Evolutionary conservation across 2,329 filamentous ascomycete species (phyloP), one percentile per base, ranked within the genome.

Genomic region (Penicillium sp.): DNA sequence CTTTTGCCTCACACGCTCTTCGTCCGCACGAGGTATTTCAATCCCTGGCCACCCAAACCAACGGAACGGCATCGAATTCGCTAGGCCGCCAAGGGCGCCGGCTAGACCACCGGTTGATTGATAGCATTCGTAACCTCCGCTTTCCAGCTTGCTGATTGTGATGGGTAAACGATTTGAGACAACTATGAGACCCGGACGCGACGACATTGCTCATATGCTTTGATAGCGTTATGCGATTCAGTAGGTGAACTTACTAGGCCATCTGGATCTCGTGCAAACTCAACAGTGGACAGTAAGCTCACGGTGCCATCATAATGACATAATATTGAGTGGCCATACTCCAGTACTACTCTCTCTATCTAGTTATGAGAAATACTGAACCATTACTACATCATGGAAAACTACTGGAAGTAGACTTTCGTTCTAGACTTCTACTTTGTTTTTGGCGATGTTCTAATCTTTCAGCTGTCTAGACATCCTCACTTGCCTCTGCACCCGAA

Each of bases 31-130:
- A n/a, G 16, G 10, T n/a, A 38, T 38, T 13, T 20, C 35, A 11
- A 38, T 9, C 17, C 35, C 35, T 30, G 35, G 35, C 35, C 35
- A 38, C 31, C 35, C 35, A 23, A 38, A 23, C 26, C 35, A 38
- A 30, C 25, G 13, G 20, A 36, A 29, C 15, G 25, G 34, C 34
- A 36, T 29, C 25, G 34, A 36, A 29, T 36, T 28, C 26, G 25
- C 26, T 31, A 38, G 27, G 16, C 35, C 35, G n/a, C 35, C 13
- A 14, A 35, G 33, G 16, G 33, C 33, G 20, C 20, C 20, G n/a
- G 20, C 20, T 15, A 35, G 20, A 9, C 33, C 33, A 7, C 33
- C 33, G 26, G 20, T 35, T 26, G 33, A 35, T 35, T 26, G 33
- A 26, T 19, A 26, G 20, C 14, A 26, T 16, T 15, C 20, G 14